These are phyloP conservation scores for Vanrija sp. DNA, from an alignment of 1,284 basidiomycete genomes.

Conservation along the genomic window DNA sequence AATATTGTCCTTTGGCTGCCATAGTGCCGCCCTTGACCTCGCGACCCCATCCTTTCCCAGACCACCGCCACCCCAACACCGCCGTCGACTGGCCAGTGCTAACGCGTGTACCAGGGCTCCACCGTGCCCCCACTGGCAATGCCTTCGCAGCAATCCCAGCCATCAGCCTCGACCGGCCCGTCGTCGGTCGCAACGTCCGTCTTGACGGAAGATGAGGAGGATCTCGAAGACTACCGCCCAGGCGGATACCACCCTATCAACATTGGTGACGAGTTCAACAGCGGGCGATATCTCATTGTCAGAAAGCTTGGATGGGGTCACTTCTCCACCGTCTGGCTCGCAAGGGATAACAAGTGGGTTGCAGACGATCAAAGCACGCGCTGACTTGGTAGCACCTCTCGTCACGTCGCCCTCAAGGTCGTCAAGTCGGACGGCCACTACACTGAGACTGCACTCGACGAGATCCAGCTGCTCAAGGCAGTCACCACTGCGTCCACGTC, in stretches of 20 bases:
- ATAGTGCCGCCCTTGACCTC: too few species aligned
- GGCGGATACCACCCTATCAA: constrained; percentile 95
- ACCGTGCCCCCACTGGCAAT: constrained; percentile 7
- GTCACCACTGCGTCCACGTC: constrained; percentile 78
- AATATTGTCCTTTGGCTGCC: too few species aligned
- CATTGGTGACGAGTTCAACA: constrained; percentile 87
- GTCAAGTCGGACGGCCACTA: constrained; percentile 97
- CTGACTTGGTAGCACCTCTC: constrained; percentile 64
- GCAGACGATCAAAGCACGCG: background rate
- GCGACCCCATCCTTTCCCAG: too few species aligned
- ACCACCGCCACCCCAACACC: too few species aligned
- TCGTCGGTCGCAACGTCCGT: constrained; percentile 43
- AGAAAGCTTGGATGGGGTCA: constrained; percentile 97
- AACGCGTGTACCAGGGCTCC: background rate
- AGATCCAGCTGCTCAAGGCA: constrained; percentile 95
- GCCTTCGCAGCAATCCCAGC: constrained; percentile 11
- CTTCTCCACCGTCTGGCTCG: constrained; percentile 92
- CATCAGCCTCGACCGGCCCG: constrained; percentile 22
- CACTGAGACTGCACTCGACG: constrained; percentile 96
- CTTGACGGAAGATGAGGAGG: constrained; percentile 50
- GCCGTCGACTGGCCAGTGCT: too few species aligned
- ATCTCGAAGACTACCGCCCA: constrained; percentile 68
- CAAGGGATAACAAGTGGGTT: constrained; percentile 75
- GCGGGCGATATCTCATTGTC: constrained; percentile 83
- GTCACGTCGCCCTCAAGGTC: constrained; percentile 97